Base-by-base conservation (phyloP, 2,329 filamentous ascomycete species). In the Sclerotinia glacialis region DNA sequence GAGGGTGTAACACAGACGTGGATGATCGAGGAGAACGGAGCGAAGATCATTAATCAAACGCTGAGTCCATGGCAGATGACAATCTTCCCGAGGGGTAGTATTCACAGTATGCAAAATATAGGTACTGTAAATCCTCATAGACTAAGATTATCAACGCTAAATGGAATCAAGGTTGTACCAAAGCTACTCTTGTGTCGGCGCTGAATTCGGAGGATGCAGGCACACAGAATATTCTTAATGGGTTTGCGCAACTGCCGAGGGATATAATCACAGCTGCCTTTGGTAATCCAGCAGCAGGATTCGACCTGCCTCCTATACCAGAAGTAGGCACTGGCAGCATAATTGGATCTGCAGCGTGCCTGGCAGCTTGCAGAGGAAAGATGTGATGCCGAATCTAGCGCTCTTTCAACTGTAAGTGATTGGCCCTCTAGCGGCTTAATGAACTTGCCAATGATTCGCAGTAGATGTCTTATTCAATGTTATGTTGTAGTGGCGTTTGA, bases 21-120 rank as follows among this genome's bases (percentile, higher is more conserved):
- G 72, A 84, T 84, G 81, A 78, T 80, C 53, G 77, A 79, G 64
- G 82, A 84, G 73, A 84, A 84, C 67, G 82, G 81, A 3, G 81
- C 80, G 0, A 74, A 75, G 11, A 75, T 78, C 1, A 76, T 83
- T 5, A 77, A 70, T 42, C 76, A 78, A 21, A 77, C 75, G 1
- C 74, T 84, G 47, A 77, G 74, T 4, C 77, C 80, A 1, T 79
- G 80, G 23, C 77, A 80, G 68, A 80, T 82, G 76, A 84, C 82
- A 0, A 78, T 84, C 26, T 85, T 84, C 69, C 83, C 82, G 0
- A 73, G 73, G 18, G 82, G 76, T 1, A 79, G 78, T 68, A 69
- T 84, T 56, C 82, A 84, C 70, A 78, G 77, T 62, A 84, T 84
- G 82, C 78, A 79, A 70, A 83, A 83, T 71, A 80, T 78, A 64